These are phyloP conservation scores for Paulownia fortunei DNA, from an alignment of 257 asterid species.

Conservation along the genomic window DNA sequence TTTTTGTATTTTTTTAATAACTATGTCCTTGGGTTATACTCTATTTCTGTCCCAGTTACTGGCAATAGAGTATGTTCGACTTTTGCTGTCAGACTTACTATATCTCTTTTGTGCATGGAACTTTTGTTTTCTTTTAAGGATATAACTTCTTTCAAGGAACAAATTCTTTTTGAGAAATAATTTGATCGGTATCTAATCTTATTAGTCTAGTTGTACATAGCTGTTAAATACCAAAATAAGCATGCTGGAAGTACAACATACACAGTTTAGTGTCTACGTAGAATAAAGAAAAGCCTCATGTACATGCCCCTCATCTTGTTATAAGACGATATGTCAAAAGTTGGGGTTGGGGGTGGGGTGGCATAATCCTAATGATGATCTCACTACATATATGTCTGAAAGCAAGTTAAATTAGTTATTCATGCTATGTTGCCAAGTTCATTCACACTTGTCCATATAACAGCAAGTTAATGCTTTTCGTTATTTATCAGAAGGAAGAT, in stretches of 20 bases:
- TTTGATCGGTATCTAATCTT: background rate
- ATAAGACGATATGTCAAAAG: conserved; percentile 1
- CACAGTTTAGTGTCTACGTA: background rate
- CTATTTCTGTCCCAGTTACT: background rate
- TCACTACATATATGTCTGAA: background rate
- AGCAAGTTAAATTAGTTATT: background rate
- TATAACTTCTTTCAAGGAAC: background rate
- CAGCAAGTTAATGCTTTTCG: background rate
- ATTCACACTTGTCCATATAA: background rate
- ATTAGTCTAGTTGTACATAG: background rate
- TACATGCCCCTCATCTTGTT: background rate
- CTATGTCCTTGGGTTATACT: background rate
- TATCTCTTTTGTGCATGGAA: background rate
- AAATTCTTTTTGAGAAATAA: conserved; percentile 4
- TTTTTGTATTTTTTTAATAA: conserved; percentile 6
- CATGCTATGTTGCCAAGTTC: conserved; percentile 1
- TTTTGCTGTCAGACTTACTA: background rate
- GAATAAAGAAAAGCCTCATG: background rate
- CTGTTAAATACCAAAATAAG: conserved; percentile 6
- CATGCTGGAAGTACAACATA: background rate
- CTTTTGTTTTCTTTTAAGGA: background rate
- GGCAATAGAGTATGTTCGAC: background rate
- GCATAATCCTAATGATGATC: conserved; percentile 6
- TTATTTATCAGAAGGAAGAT: conserved; percentile 4
- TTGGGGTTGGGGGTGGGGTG: background rate